Evolutionary conservation across 176 grass and related monocot species (phyloP), one percentile per base, ranked within the genome.

Genomic region (Bromus sterilis): DNA sequence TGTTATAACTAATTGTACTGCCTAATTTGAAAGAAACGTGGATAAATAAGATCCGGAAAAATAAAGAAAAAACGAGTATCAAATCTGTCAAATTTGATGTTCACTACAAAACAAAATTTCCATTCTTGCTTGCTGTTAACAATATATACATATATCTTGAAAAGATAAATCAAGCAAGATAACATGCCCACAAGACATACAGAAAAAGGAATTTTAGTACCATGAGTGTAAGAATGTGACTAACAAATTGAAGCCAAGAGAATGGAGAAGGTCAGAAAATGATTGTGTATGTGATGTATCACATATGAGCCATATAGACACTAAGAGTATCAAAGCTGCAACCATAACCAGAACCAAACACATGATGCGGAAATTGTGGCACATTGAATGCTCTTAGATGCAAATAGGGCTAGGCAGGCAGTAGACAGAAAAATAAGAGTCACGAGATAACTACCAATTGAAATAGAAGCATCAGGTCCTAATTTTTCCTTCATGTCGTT

Each of bases 401-500:
- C 4, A 77, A 59, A 87, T 35, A 44, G 18, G 32, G 75, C n/a
- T 43, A 70, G 32, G 46, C 24, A 26, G 74, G 43, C 23, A 39
- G 25, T 34, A 46, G 13, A 75, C 15, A 78, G 9, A 87, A 68
- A 61, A 21, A 76, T 77, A 51, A 41, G 13, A 55, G 35, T 70
- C 80, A 80, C 33, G 67, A 62, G 53, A 25, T 9, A 62, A 49
- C 4, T 84, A 98, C 95, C 95, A 18, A 80, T 91, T 32, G 92
- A 98, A 85, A 98, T 98, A 10, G 86, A 91, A 89, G 86, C 79
- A 82, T 93, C 90, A 24, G 95, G 80, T 77, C 92, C 95, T 71
- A 94, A 75, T 53, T 95, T 98, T 71, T 93, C 90, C 78, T 80
- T 98, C 88, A 98, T 87, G 88, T 91, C 90, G 78, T 67, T 88